Evolutionary conservation across 2,329 filamentous ascomycete species (phyloP).

Genomic region (Ceratocystis ficicola): DNA sequence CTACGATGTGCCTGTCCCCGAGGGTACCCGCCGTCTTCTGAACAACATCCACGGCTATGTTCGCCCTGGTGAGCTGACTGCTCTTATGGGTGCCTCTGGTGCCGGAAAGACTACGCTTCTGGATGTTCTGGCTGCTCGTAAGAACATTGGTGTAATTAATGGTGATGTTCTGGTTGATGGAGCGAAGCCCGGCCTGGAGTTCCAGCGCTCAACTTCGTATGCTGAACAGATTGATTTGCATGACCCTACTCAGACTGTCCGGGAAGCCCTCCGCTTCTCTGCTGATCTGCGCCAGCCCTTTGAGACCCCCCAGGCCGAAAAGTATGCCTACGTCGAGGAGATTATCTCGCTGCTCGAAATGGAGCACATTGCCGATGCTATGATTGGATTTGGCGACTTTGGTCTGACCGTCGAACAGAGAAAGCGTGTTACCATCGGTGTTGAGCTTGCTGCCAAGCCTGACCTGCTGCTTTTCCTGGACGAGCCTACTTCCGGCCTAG

Average conservation of each 20-base stretch:
- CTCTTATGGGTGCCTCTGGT: conserved; percentile 72
- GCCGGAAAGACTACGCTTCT: conserved; percentile 79
- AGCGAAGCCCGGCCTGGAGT: conserved; percentile 44
- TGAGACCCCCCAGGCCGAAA: conserved; percentile 42
- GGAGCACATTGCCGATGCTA: conserved; percentile 46
- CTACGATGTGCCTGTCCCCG: conserved; percentile 56
- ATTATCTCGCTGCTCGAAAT: conserved; percentile 48
- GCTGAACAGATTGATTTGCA: conserved; percentile 52
- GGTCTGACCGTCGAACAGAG: conserved; percentile 56
- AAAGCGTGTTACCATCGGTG: conserved; percentile 78
- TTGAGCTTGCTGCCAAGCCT: conserved; percentile 75
- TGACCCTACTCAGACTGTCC: conserved; percentile 49
- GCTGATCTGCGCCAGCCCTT: conserved; percentile 48
- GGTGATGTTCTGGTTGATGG: conserved; percentile 49
- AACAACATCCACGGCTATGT: conserved; percentile 54
- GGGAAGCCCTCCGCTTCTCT: conserved; percentile 52
- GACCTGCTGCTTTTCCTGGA: conserved; percentile 66
- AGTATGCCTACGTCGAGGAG: conserved; percentile 49
- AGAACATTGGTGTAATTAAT: conserved; percentile 48
- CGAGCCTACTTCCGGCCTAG: conserved; percentile 64
- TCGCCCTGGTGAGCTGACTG: conserved; percentile 63
- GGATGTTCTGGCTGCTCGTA: conserved; percentile 55
- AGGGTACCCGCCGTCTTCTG: conserved; percentile 44
- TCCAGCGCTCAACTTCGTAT: conserved; percentile 50
- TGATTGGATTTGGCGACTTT: conserved; percentile 50